Evolutionary conservation across 2,329 filamentous ascomycete genomes (phyloP), one percentile per base, ranked within the genome.

Genomic region (Phoma sp.): DNA sequence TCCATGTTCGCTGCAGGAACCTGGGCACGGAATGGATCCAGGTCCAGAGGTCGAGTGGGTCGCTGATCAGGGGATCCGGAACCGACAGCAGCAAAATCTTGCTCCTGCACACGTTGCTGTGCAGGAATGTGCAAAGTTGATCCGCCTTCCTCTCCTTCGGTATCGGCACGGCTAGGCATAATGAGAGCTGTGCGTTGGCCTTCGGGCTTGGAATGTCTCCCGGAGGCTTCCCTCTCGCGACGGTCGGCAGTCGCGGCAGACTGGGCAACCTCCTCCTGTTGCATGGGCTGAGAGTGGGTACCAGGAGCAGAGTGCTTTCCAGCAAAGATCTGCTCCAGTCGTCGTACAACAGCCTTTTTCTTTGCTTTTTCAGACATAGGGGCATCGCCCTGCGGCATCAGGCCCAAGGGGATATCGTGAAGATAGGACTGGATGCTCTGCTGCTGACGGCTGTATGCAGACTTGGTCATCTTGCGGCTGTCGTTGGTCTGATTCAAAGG

Each of bases 321-420:
- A 0, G 90, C 91, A 58, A 95, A 96, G 1, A 96, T 80, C 59
- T 93, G 89, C 66, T 96, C 91, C 5, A 96, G 73, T 2, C 89
- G 83, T 48, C 85, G 83, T 2, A 93, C 91, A 0, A 93, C 88
- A 18, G 92, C 68, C 68, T 87, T 91, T 77, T 90, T 91, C 77
- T 86, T 91, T 5, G 89, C 83, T 60, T 85, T 87, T 11, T 93
- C 90, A 0, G 86, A 86, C 83, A 92, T 84, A 0, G 78, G 71
- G 11, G 69, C 70, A 23, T 81, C 78, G 38, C 83, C 80, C 9
- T 83, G 82, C 0, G 89, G 88, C 33, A 90, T 79, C 0, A 92
- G 68, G 0, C 87, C 86, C 58, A 86, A 82, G 0, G 89, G 89
- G 4, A 92, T 91, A 44, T 91, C 87, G 42, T 87, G 82, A 2